A percentile compares a stretch with the other conserved stretches of the same genome.
Evolutionary conservation across 495 filamentous ascomycete species (phyloP).

Genomic region (Tetracladium marchalianum): DNA sequence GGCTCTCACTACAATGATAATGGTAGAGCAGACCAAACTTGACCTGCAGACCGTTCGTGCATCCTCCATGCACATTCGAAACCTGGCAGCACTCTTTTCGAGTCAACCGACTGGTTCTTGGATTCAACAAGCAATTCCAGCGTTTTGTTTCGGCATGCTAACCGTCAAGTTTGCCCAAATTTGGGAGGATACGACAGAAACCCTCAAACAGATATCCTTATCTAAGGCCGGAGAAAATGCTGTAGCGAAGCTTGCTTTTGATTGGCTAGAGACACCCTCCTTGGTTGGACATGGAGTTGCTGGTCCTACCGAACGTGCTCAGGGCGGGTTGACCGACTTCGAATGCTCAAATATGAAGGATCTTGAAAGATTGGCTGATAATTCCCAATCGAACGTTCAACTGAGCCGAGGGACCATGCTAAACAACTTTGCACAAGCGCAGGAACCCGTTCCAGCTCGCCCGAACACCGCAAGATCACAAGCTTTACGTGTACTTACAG

Average conservation of each 20-base stretch:
- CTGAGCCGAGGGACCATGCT: conserved; percentile 38
- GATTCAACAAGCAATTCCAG: conserved; percentile 61
- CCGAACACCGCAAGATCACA: conserved; percentile 51
- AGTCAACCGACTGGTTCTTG: conserved; percentile 43
- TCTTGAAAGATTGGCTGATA: conserved; percentile 35
- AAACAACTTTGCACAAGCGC: conserved; percentile 35
- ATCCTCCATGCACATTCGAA: conserved; percentile 76
- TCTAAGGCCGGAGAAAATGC: conserved; percentile 59
- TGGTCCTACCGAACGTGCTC: conserved; percentile 11
- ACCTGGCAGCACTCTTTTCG: conserved; percentile 54
- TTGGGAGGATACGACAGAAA: conserved; percentile 73
- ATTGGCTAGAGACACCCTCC: conserved; percentile 62
- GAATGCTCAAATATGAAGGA: conserved; percentile 67
- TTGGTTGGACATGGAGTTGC: conserved; percentile 30
- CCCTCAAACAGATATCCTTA: conserved; percentile 65
- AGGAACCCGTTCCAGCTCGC: conserved; percentile 29
- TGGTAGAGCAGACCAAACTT: conserved; percentile 69
- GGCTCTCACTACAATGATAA: conserved; percentile 44
- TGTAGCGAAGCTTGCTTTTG: conserved; percentile 63
- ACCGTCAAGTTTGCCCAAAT: conserved; percentile 72
- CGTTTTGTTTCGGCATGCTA: conserved; percentile 82
- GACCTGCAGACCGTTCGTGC: conserved; percentile 63
- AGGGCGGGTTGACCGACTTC: conserved; percentile 48
- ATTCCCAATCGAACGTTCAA: conserved; percentile 27
- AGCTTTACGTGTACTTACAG: conserved; percentile 69